phyloP scores from a whole-genome alignment of 2,329 filamentous ascomycete genomes.

The Camptophora hylomeconis region DNA sequence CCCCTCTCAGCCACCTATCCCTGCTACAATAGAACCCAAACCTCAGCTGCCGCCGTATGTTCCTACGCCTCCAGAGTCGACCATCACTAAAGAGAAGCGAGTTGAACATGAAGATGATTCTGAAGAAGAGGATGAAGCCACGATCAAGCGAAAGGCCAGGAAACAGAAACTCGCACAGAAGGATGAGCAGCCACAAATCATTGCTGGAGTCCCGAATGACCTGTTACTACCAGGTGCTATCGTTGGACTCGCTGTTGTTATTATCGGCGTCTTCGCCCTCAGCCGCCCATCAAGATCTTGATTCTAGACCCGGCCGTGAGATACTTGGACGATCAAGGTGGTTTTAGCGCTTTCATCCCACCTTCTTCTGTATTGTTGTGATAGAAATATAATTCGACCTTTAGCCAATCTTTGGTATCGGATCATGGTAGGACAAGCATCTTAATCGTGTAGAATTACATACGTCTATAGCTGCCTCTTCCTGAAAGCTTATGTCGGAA shows the following conservation, averaged over 20 bases:
- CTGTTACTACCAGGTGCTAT: slow-evolving; percentile 85
- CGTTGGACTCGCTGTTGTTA: slow-evolving; percentile 86
- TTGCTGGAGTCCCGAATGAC: slow-evolving; percentile 87
- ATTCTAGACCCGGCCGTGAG: no score
- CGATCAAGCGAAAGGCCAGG: slow-evolving; percentile 39
- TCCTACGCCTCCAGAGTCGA: slow-evolving; percentile 39
- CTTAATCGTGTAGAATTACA: no score
- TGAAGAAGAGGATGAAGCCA: slow-evolving; percentile 25
- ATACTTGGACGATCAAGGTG: no score
- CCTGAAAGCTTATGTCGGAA: no score
- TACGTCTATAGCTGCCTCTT: no score
- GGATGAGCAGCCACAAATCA: slow-evolving; percentile 56
- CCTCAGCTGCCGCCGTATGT: slow-evolving; percentile 37
- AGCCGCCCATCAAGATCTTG: slow-evolving; percentile 44
- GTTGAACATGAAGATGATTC: slow-evolving; percentile 20
- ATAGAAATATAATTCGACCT: no score
- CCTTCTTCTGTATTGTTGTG: no score
- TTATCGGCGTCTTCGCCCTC: slow-evolving; percentile 84
- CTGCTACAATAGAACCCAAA: slow-evolving; percentile 47
- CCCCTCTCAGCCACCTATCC: slow-evolving; percentile 73
- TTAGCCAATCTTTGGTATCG: no score
- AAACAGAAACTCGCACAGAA: slow-evolving; percentile 35
- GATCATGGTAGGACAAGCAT: no score
- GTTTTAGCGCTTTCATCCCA: no score
- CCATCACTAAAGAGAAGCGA: slow-evolving; percentile 31